Evolutionary conservation across 176 grass and related monocot genomes (phyloP), one percentile per base, ranked within the genome.

Genomic region (Alloteropsis semialata): DNA sequence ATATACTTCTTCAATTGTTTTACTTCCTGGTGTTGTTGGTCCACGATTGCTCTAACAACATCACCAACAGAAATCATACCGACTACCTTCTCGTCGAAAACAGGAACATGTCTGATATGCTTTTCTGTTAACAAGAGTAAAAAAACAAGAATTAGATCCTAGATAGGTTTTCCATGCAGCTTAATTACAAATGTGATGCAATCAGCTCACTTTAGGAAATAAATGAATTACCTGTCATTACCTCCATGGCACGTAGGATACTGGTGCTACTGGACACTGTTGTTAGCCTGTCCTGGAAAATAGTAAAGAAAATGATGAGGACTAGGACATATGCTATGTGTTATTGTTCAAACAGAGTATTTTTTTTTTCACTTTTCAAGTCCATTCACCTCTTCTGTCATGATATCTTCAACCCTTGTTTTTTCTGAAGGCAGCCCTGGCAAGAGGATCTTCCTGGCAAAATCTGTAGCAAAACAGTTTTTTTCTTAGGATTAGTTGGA

Each of bases 31-130:
- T 87, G 85, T 7, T 98, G 96, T 54, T 98, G 93, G 32, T 93
- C 93, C 29, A 98, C 89, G 15, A 98, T 93, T 39, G 72, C 70
- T 89, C 84, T 92, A 24, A 98, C 89, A 65, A 98, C 77, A 70
- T 98, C 96, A 25, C 92, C 92, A 22, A 98, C 29, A 0, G 96
- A 93, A 72, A 98, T 71, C 82, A 98, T 90, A 72, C 91, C 96
- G 29, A 98, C 80, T 51, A 98, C 84, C 87, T 87, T 93, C 61
- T 92, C 75, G 21, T 95, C 96, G 33, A 95, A 90, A 38, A 98
- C 93, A 17, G 93, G 96, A 55, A 98, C 82, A 80, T 98, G 96
- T 32, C 93, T 73, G 55, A 98, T 92, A 72, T 88, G 96, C 46
- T 85, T 87, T 56, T 90, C 96, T 98, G 89, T 79, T 72, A 49